Percentiles rank a stretch among this genome's conserved stretches.
Evolutionary conservation across 1,284 basidiomycete species (phyloP).

Genomic region (Ustilago loliicola): DNA sequence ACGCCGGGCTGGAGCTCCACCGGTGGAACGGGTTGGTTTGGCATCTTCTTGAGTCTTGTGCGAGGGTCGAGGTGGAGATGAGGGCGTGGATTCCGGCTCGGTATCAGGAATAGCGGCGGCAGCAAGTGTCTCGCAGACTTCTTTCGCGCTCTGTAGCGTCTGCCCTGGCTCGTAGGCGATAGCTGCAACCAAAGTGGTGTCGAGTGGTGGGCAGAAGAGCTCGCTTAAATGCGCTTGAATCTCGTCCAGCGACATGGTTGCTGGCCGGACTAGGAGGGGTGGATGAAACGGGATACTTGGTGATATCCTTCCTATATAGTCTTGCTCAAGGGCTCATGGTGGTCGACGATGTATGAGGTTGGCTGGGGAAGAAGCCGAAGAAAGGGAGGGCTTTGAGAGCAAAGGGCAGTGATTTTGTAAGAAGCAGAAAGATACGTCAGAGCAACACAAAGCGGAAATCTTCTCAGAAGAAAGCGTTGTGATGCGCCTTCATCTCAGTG

Average conservation of each 20-base stretch:
- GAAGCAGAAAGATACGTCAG: not conserved
- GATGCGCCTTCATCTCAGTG: not conserved
- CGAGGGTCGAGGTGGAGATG: not conserved
- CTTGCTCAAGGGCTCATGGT: not conserved
- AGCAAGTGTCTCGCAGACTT: conserved; percentile 50
- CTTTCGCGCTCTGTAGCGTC: conserved; percentile 51
- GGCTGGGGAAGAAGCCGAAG: not conserved
- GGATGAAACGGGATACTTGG: not conserved
- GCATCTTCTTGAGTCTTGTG: not conserved
- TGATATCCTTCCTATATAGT: not conserved
- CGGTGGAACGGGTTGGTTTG: not conserved
- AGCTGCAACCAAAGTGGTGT: conserved; percentile 57
- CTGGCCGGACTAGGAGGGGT: not conserved
- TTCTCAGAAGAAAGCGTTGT: not conserved
- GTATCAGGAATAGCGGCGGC: conserved; percentile 34
- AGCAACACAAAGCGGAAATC: not conserved
- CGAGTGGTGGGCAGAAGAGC: conserved; percentile 55
- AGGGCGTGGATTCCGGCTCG: not conserved
- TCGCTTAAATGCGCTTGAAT: conserved; percentile 42
- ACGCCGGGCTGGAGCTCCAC: conserved; percentile 9
- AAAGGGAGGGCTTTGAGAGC: not conserved
- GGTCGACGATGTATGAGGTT: not conserved
- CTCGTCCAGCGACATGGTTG: conserved; percentile 38
- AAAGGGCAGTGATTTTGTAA: not conserved
- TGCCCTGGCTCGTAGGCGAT: conserved; percentile 55